Evolutionary conservation across 768 basidiomycete species (phyloP).

Genomic region (Xerocomellus chrysenteron): DNA sequence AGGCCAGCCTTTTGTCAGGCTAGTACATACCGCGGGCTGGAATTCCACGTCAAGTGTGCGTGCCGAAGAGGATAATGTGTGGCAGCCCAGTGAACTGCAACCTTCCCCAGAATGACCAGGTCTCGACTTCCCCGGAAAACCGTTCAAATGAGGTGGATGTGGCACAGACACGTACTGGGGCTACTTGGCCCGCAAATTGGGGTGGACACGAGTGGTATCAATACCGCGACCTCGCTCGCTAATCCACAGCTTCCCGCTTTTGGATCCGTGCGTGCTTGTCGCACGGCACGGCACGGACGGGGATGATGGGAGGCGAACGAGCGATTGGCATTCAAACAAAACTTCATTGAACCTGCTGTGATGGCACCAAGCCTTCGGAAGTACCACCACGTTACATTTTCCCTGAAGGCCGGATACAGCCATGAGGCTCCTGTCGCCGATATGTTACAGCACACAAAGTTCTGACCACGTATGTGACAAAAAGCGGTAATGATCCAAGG

Average conservation of each 20-base stretch:
- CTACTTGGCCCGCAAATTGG: conserved; percentile 16
- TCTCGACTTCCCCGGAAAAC: conserved; percentile 11
- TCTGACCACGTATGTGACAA: conserved; percentile 11
- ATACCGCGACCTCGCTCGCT: conserved; percentile 4
- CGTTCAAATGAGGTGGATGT: conserved; percentile 17
- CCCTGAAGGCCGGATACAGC: conserved; percentile 16
- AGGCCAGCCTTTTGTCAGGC: conserved; percentile 11
- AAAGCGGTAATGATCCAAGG: conserved; percentile 24
- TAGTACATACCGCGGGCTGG: conserved; percentile 8
- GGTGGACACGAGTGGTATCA: conserved; percentile 19
- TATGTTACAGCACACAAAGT: conserved; percentile 22
- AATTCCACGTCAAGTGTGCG: conserved; percentile 20
- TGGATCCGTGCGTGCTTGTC: conserved; percentile 11
- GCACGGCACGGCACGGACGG: conserved; percentile 1
- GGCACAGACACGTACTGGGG: conserved; percentile 23
- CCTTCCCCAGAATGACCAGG: conserved; percentile 9
- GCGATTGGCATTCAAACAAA: conserved; percentile 8
- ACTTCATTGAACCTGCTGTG: conserved; percentile 9
- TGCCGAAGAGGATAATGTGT: conserved; percentile 18
- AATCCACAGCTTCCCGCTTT: conserved; percentile 14
- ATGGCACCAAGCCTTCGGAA: conserved; percentile 4
- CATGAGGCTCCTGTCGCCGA: conserved; percentile 10
- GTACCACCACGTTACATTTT: conserved; percentile 15
- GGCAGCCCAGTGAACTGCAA: conserved; percentile 11
- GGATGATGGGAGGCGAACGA: conserved; percentile 1